These are phyloP conservation scores for Tilletia setariae DNA, from an alignment of 1,284 basidiomycete genomes.

Conservation along the genomic window DNA sequence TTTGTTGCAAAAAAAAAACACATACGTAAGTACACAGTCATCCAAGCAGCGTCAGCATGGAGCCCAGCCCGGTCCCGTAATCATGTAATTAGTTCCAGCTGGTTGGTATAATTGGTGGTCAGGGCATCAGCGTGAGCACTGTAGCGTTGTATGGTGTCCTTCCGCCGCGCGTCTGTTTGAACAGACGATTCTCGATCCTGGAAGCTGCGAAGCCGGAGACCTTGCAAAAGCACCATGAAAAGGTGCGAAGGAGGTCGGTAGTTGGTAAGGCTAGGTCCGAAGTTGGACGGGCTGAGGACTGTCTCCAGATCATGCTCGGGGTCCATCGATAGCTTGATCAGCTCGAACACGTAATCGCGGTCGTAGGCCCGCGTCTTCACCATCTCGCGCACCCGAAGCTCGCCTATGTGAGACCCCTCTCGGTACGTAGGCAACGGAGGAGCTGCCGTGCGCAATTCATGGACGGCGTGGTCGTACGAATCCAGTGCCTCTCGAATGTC, in stretches of 20 bases:
- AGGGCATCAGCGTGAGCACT: too few relatives aligned
- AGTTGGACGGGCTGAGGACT: slow-evolving; percentile 67
- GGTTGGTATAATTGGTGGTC: too few relatives aligned
- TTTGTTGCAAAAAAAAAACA: too few relatives aligned
- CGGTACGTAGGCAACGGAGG: slow-evolving; percentile 53
- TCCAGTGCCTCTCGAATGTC: slow-evolving; percentile 69
- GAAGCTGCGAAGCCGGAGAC: slow-evolving; percentile 78
- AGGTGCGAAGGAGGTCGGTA: slow-evolving; percentile 87
- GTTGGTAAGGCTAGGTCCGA: slow-evolving; percentile 72
- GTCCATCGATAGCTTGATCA: slow-evolving; percentile 73
- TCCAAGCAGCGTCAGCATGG: too few relatives aligned
- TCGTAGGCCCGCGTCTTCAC: slow-evolving; percentile 18
- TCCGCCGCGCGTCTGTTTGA: too few relatives aligned
- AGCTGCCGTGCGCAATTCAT: slow-evolving; percentile 28
- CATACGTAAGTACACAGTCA: too few relatives aligned
- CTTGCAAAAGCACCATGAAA: slow-evolving; percentile 79
- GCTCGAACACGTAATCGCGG: slow-evolving; percentile 73
- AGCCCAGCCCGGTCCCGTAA: too few relatives aligned
- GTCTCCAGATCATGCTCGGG: slow-evolving; percentile 58
- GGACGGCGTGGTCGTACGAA: slow-evolving; percentile 62
- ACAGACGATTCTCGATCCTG: slow-evolving; percentile 63
- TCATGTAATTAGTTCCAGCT: too few relatives aligned
- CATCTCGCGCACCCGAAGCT: slow-evolving; percentile 34
- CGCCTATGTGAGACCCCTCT: slow-evolving; percentile 41
- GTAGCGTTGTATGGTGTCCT: too few relatives aligned